Conservation (phyloP, 495 filamentous ascomycete species). For the Hypoxylon lenormandii region DNA sequence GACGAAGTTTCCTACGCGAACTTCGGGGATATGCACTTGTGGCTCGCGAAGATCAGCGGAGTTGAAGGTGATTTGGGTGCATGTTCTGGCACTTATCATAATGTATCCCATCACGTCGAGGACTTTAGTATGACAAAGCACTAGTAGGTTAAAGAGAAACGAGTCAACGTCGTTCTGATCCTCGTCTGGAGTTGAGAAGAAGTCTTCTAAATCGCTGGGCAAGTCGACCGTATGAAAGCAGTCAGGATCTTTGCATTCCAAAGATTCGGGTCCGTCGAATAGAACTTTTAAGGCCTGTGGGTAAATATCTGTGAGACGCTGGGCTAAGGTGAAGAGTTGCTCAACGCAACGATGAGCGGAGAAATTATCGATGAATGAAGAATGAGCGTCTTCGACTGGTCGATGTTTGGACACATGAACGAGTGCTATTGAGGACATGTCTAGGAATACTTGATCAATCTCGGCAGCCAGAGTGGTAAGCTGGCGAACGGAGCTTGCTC, state of each 20-base stretch:
- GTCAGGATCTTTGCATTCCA: constrained; percentile 30
- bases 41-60: constrained; percentile 33
- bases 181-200: constrained; percentile 20
- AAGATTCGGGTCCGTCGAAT: constrained; percentile 24
- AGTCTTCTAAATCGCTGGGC: constrained; percentile 20
- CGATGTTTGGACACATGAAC: constrained; percentile 32
- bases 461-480: constrained; percentile 42
- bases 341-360: constrained; percentile 34
- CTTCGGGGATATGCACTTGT: constrained; percentile 41
- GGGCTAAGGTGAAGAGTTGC: constrained; percentile 44
- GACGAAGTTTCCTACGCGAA: constrained; percentile 52
- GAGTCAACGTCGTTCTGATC: constrained; percentile 42
- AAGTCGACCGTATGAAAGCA: constrained; percentile 37
- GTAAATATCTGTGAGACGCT: constrained; percentile 52
- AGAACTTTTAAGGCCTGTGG: constrained; percentile 38
- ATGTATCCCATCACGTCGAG: constrained; percentile 43
- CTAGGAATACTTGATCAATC: constrained; percentile 31
- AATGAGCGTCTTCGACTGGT: constrained; percentile 23
- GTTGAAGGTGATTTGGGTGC: constrained; percentile 37
- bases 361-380: constrained; percentile 22
- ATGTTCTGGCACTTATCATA: constrained; percentile 44
- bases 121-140: constrained; percentile 52
- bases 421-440: constrained; percentile 19
- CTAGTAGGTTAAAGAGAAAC: constrained; percentile 50
- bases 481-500: constrained; percentile 30